Evolutionary conservation across 768 basidiomycete species (phyloP), one percentile per base, ranked within the genome.

Genomic region (Lanmaoa rubissima): DNA sequence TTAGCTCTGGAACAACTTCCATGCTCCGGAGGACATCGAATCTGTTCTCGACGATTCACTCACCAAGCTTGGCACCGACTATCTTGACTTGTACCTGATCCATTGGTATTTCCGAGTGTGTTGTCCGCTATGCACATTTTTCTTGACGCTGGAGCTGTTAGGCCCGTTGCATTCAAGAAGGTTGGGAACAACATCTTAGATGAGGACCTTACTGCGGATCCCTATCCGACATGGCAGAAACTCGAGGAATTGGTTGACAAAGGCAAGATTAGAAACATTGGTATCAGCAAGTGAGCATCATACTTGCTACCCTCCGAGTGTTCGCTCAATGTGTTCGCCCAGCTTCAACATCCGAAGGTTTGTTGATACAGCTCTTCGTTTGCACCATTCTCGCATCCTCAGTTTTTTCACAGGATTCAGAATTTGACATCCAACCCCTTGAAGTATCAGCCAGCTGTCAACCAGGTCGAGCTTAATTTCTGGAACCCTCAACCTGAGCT

Each of bases 81-180:
- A 92, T 69, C 77, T 94, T 49, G 90, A 93, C 68, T 69, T 93
- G 47, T 92, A 92, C 67, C 74, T 94, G 48, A 88, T 92, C 57
- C 89, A 91, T 65, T 92, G 88, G 88, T 87, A 63, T 16, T 73
- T 61, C 43, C 34, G 41, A 7, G 5, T 34, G 6, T 55, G n/a
- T 34, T 26, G 14, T 36, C 7, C 26, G 7, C 16, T 21, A 26
- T 34, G 3, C 35, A 2, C 35, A 28, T 26, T 21, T 16, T 12
- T 47, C 36, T 38, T 60, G 54, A 48, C 26, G 11, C 11, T 31
- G 21, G 45, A 16, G 14, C 47, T 46, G 5, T 21, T 50, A 87
- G 85, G 86, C 87, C 86, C 0, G 71, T 88, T n/a, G 87, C 86
- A 28, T 80, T 83, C 63, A 82, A 82, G 61, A 82, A 84, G 54